Evolutionary conservation across 176 grass and related monocot species (phyloP).

Genomic region (Triticum urartu): DNA sequence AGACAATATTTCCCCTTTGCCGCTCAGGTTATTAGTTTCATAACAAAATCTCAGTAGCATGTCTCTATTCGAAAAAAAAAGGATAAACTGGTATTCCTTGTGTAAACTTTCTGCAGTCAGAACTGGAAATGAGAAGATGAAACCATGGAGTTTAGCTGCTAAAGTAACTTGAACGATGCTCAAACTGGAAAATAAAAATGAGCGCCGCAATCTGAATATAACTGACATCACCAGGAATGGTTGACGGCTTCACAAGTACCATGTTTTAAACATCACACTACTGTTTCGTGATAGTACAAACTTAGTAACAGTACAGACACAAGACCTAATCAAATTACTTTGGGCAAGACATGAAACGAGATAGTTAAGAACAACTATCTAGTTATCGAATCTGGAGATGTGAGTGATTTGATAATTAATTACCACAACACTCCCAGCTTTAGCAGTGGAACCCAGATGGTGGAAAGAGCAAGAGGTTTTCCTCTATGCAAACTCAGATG

Average conservation of each 20-base stretch:
- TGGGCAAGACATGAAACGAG: too few relatives aligned
- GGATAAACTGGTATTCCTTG: too few relatives aligned
- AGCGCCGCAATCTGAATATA: background rate
- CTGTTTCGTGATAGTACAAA: background rate
- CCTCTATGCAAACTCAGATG: too few relatives aligned
- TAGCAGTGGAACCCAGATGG: too few relatives aligned
- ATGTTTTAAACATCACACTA: background rate
- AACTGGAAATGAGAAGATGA: too few relatives aligned
- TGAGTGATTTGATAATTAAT: too few relatives aligned
- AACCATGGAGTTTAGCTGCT: too few relatives aligned
- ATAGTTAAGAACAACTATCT: too few relatives aligned
- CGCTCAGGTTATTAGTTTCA: background rate
- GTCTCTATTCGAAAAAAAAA: background rate
- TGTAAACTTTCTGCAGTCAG: too few relatives aligned
- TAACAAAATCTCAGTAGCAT: background rate
- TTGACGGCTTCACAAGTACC: background rate
- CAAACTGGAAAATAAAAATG: background rate
- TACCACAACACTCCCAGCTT: too few relatives aligned
- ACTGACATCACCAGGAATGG: background rate
- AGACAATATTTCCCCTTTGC: too few relatives aligned
- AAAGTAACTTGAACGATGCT: background rate
- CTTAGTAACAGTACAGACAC: background rate
- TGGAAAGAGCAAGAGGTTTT: background rate
- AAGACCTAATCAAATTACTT: background rate
- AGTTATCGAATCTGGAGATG: too few relatives aligned